Evolutionary conservation across 805 yeast genomes (phyloP), one percentile per base, ranked within the genome.

Genomic region (Wickerhamomyces bisporus): DNA sequence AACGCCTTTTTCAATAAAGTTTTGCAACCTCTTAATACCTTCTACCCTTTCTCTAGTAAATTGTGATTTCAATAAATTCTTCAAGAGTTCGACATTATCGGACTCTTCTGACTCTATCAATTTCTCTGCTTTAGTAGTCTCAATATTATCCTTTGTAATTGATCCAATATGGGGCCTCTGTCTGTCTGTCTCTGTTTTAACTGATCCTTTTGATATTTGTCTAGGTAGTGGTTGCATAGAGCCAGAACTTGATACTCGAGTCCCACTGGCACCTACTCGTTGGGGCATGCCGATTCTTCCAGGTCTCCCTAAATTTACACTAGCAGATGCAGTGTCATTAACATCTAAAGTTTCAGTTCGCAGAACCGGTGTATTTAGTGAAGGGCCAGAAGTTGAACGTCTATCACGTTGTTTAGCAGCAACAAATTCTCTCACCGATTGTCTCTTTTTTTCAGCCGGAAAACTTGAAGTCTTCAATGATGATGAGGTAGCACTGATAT

Each of bases 381-480:
- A 66, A 53, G 48, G 58, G 0, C 64, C 66, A 8, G 64, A 47
- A 32, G 57, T 48, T 5, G 69, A 58, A 38, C 68, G 62, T 41
- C 70, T 52, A 35, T 66, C 66, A 45, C 64, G 58, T 49, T 67
- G 62, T 37, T 64, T 68, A 1, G 75, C 69, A 23, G 68, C 60
- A 4, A 72, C 71, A 20, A 70, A 50, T 20, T 72, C 79, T 41
- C 64, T 66, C 30, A 75, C 56, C 1, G 84, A 73, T 3, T 72
- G 71, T 34, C 74, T 61, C 5, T 54, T 65, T 17, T 50, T 47
- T 5, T 44, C 46, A 1, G 32, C 18, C 7, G 45, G 17, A 11
- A 46, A 17, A 24, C 45, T 14, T 20, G 43, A 18, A 33, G 44
- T 15, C 28, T 48, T 20, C 3, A 44, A 27, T 3, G 37, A 34